A percentile compares a stretch with the other conserved stretches of the same genome.
Evolutionary conservation across 805 yeast species (phyloP).

Genomic region (Lachancea nothofagi): DNA sequence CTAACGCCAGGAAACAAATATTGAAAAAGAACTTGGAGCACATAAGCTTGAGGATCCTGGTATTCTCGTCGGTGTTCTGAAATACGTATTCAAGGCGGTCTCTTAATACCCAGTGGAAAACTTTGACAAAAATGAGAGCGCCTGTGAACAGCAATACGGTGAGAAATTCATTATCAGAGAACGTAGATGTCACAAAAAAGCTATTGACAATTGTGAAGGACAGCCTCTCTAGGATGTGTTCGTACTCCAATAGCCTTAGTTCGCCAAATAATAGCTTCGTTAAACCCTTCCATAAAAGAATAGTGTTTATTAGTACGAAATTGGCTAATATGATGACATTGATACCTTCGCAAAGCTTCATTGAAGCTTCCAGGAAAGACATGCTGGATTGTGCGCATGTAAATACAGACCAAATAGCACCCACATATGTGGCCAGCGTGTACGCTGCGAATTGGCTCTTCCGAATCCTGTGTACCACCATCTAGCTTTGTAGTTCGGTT

Average conservation of each 20-base stretch:
- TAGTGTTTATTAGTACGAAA: constrained; percentile 38
- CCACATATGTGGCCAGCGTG: constrained; percentile 17
- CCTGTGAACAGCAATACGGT: constrained; percentile 38
- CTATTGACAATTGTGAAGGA: constrained; percentile 62
- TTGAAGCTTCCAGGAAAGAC: constrained; percentile 39
- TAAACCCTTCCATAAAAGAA: constrained; percentile 41
- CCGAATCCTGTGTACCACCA: too few species aligned
- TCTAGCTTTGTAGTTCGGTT: too few species aligned
- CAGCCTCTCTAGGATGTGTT: constrained; percentile 62
- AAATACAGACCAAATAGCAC: constrained; percentile 20
- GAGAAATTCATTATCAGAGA: constrained; percentile 43
- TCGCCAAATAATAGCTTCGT: constrained; percentile 65
- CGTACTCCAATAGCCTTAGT: constrained; percentile 66
- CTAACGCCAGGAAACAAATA: constrained; percentile 37
- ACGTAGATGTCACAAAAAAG: constrained; percentile 50
- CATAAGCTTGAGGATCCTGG: constrained; percentile 29
- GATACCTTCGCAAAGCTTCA: constrained; percentile 47
- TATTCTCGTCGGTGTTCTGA: constrained; percentile 37
- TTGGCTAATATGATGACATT: constrained; percentile 39
- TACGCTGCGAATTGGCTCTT: constrained; percentile 10
- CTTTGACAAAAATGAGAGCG: constrained; percentile 48
- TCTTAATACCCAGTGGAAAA: constrained; percentile 68
- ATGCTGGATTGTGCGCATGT: constrained; percentile 21
- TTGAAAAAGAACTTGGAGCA: constrained; percentile 41
- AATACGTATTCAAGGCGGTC: constrained; percentile 44